Base-by-base conservation (phyloP, 73 alveolate species). In the Uronychia setigera region DNA sequence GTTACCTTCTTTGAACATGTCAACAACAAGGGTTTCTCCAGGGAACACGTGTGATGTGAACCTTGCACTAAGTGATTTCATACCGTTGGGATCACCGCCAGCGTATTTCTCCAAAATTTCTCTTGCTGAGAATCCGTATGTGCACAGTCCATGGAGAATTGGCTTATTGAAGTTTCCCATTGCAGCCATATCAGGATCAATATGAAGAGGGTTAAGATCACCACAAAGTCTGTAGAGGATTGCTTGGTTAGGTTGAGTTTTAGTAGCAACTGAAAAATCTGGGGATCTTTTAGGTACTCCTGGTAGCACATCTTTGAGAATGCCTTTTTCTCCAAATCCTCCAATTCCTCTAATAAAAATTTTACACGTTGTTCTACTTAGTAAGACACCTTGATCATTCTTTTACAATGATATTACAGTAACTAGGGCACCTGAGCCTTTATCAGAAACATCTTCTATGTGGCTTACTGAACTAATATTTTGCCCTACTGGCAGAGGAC, bases 41-140 rank as follows among this genome's bases (percentile, higher is more conserved):
- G 99, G 99, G 84, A 89, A 95, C 0, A 95, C 99, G 76, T 95
- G 98, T 11, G 96, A 88, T 28, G 93, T 87, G 79, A 95, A 95
- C 84, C 99, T 91, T 1, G 95, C 93, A 29, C 81, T 35, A 80
- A 92, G 77, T 1, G 86, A 77, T 46, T 80, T 80, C 30, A 95
- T 75, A 27, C 74, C 59, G 29, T 84, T 59, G 25, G 93, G 92
- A 76, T 95, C 89, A 26, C 93, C 92, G 58, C 82, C 81, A 78
- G 91, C 80, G 87, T 92, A 94, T 58, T 92, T 93, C 57, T 80
- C 80, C 32, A 90, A 93, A 27, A 94, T 85, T 29, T 92, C 92
- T 84, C 94, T 91, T 1, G 96, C 93, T 35, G 94, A 81, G 77
- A 92, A 81, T 46, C 99, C 99, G 75, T 88, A 94, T n/a, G 95